A percentile compares a stretch with the other conserved stretches of the same genome.
Conservation (phyloP, 306 rosid species). For the Vigna hirtella region DNA sequence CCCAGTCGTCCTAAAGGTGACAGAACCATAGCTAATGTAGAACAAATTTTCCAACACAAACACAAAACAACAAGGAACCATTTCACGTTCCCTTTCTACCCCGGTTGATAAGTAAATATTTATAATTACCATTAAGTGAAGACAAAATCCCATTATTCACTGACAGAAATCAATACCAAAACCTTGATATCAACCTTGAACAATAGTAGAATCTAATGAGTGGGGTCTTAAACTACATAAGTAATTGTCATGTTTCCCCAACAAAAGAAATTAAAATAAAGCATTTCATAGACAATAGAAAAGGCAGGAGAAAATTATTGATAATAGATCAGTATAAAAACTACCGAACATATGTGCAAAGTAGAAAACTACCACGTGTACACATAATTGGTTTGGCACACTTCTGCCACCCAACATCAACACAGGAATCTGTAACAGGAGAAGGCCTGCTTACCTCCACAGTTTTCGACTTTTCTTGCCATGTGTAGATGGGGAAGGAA, state of each 20-base stretch:
- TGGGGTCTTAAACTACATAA: neutral
- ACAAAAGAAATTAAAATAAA: neutral
- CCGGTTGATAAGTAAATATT: too few relatives aligned
- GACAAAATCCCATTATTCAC: neutral
- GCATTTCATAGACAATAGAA: neutral
- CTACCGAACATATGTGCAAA: neutral
- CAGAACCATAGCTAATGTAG: neutral
- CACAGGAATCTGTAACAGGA: neutral
- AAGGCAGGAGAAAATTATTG: neutral
- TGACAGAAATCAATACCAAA: constrained; percentile 1
- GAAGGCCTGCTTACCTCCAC: constrained; percentile 70
- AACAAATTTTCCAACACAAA: neutral
- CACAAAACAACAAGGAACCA: neutral
- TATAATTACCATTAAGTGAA: too few relatives aligned
- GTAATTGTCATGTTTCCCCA: constrained; percentile 17
- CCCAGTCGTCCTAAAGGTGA: constrained; percentile 1
- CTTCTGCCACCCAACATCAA: constrained; percentile 8
- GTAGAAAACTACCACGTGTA: constrained; percentile 1
- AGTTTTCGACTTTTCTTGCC: constrained; percentile 94
- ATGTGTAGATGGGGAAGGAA: constrained; percentile 94
- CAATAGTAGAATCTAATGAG: neutral
- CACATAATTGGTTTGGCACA: neutral
- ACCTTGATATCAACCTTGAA: neutral
- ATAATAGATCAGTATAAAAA: neutral
- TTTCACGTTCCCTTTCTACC: neutral